Conservation (phyloP, 805 yeast species). For the Zygosaccharomyces bailii region DNA sequence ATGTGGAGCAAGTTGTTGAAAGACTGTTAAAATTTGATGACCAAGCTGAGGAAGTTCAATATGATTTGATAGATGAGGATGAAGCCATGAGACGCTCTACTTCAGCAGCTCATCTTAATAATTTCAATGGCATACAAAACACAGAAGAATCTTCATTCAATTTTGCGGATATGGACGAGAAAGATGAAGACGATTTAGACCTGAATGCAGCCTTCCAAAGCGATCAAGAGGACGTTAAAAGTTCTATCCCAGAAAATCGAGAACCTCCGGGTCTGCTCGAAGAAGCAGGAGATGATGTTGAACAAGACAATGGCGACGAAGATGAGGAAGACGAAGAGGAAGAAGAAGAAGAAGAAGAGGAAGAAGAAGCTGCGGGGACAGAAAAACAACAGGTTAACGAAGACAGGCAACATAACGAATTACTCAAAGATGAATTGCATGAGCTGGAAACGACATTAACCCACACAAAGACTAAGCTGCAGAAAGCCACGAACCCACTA, state of each 20-base stretch:
- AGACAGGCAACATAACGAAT: conserved; percentile 63
- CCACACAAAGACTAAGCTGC: conserved; percentile 68
- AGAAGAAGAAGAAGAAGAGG: conserved; percentile 45
- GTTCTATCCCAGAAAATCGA: conserved; percentile 20
- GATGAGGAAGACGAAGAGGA: conserved; percentile 49
- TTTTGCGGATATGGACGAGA: conserved; percentile 27
- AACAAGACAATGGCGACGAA: conserved; percentile 36
- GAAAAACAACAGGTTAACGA: conserved; percentile 51
- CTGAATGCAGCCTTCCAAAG: conserved; percentile 53
- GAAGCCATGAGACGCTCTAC: conserved; percentile 32
- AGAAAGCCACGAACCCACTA: conserved; percentile 75
- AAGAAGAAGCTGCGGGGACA: conserved; percentile 49
- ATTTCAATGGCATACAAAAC: conserved; percentile 12
- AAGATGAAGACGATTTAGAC: conserved; percentile 52
- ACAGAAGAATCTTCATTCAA: conserved; percentile 13
- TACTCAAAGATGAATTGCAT: conserved; percentile 76
- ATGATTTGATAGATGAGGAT: conserved; percentile 65
- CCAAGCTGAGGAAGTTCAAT: conserved; percentile 76
- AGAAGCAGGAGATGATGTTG: conserved; percentile 39
- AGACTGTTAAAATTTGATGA: conserved; percentile 71
- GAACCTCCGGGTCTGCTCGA: conserved; percentile 24
- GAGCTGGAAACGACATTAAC: conserved; percentile 78
- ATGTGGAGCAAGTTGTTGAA: conserved; percentile 74
- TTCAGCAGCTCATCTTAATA: conserved; percentile 21
- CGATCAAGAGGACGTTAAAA: conserved; percentile 33